Evolutionary conservation across 768 basidiomycete species (phyloP).

Genomic region (Plicaturopsis crispa): DNA sequence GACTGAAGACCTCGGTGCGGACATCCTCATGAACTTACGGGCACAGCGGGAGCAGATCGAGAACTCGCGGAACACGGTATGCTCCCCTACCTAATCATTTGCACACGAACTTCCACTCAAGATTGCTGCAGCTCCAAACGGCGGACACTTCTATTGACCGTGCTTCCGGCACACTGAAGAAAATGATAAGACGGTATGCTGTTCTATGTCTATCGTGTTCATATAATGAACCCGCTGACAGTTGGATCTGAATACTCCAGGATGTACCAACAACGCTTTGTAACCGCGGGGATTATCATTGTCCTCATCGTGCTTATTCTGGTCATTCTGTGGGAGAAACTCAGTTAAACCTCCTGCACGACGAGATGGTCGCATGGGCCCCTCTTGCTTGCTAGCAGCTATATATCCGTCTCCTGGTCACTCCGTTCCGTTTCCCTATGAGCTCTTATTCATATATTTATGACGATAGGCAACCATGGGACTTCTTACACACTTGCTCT

Average conservation of each 20-base stretch:
- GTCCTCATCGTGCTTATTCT: conserved; percentile 80
- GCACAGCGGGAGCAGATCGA: conserved; percentile 92
- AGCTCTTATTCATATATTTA: too few relatives aligned
- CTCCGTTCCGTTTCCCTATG: too few relatives aligned
- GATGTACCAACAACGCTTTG: conserved; percentile 94
- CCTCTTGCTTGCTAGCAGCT: too few relatives aligned
- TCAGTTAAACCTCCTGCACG: conserved; percentile 25
- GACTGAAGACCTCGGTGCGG: conserved; percentile 93
- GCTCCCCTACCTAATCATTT: conserved; percentile 14
- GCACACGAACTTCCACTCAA: background rate
- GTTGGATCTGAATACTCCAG: conserved; percentile 37
- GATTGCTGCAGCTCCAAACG: conserved; percentile 53
- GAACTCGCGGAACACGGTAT: conserved; percentile 82
- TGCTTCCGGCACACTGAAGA: conserved; percentile 86
- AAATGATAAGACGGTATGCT: conserved; percentile 90
- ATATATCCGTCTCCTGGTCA: too few relatives aligned
- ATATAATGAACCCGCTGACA: conserved; percentile 9
- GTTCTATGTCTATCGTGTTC: conserved; percentile 3
- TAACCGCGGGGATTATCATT: conserved; percentile 80
- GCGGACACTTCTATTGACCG: conserved; percentile 88
- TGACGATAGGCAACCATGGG: too few relatives aligned
- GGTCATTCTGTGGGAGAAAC: conserved; percentile 77
- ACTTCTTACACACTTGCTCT: conserved; percentile 12
- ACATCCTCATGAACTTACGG: conserved; percentile 80
- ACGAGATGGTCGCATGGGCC: too few relatives aligned